Percentiles rank a stretch among this genome's conserved stretches.
Conservation (phyloP, 768 basidiomycete genomes). For the Tephrocybe sp. region DNA sequence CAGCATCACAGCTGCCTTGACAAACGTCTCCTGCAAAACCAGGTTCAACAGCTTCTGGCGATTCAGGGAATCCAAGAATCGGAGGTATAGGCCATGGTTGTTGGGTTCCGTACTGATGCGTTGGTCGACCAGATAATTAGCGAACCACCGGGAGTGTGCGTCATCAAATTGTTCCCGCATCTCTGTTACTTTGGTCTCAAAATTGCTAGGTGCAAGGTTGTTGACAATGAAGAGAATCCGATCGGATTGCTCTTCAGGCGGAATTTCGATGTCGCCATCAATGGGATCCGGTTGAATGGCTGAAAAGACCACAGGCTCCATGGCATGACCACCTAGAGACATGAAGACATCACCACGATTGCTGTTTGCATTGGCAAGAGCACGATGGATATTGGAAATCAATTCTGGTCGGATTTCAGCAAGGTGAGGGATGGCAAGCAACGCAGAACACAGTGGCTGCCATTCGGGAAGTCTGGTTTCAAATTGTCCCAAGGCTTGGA, state of each 20-base stretch:
- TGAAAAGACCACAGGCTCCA: constrained; percentile 61
- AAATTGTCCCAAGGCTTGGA: constrained; percentile 87
- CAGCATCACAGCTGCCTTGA: constrained; percentile 81
- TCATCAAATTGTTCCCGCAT: constrained; percentile 86
- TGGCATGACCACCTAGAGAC: constrained; percentile 25
- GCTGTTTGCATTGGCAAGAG: constrained; percentile 55
- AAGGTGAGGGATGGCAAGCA: constrained; percentile 85
- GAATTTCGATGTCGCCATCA: constrained; percentile 61
- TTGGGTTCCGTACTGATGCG: constrained; percentile 96
- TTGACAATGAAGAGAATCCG: constrained; percentile 97
- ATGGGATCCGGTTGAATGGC: constrained; percentile 74
- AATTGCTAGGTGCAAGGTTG: constrained; percentile 93
- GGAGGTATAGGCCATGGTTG: constrained; percentile 93
- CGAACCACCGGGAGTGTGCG: constrained; percentile 90
- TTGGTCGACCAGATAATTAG: constrained; percentile 95
- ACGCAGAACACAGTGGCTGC: constrained; percentile 87
- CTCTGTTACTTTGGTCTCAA: constrained; percentile 82
- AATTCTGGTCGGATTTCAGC: constrained; percentile 85
- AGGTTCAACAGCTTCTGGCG: constrained; percentile 65
- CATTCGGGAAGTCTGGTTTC: constrained; percentile 88
- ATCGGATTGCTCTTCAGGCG: constrained; percentile 88
- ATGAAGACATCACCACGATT: constrained; percentile 35
- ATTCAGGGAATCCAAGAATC: constrained; percentile 86
- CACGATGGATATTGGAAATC: constrained; percentile 66
- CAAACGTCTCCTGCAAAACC: constrained; percentile 91